phyloP scores from a whole-genome alignment of 768 basidiomycete species.

The Rubroboletus satanas region DNA sequence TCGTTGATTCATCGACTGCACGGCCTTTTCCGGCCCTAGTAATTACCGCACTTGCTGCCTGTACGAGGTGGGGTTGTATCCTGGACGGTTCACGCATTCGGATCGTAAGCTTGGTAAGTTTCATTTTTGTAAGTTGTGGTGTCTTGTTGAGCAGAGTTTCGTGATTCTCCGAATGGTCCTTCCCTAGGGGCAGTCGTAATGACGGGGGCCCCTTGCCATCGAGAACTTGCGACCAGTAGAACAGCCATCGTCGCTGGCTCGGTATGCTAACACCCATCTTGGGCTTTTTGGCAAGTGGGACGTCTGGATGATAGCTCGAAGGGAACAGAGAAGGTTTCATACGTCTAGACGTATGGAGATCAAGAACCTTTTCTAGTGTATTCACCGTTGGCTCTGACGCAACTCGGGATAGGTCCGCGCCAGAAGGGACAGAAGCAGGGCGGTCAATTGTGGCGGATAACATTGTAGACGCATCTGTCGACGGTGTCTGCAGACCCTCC shows the following conservation, averaged over 20 bases:
- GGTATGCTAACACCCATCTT: constrained; percentile 75
- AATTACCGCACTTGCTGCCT: constrained; percentile 54
- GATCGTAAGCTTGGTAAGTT: constrained; percentile 52
- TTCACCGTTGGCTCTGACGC: constrained; percentile 25
- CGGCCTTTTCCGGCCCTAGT: constrained; percentile 42
- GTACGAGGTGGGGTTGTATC: constrained; percentile 49
- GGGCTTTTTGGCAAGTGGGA: constrained; percentile 26
- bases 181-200: constrained; percentile 37
- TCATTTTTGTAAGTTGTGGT: constrained; percentile 40
- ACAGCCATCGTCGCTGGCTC: constrained; percentile 73
- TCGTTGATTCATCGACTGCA: constrained; percentile 23
- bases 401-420: constrained; percentile 8
- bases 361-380: constrained; percentile 53
- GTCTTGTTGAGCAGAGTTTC: constrained; percentile 7
- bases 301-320: constrained; percentile 10
- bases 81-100: constrained; percentile 57
- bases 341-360: constrained; percentile 64
- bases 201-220: constrained; percentile 50
- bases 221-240: constrained; percentile 73
- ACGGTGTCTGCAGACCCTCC: constrained; percentile 18
- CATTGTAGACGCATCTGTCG: not conserved
- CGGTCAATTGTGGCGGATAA: not conserved
- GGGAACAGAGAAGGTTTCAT: constrained; percentile 45
- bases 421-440: not conserved
- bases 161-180: constrained; percentile 1